phyloP scores from a whole-genome alignment of 805 yeast species.

The Brettanomyces anomalus region DNA sequence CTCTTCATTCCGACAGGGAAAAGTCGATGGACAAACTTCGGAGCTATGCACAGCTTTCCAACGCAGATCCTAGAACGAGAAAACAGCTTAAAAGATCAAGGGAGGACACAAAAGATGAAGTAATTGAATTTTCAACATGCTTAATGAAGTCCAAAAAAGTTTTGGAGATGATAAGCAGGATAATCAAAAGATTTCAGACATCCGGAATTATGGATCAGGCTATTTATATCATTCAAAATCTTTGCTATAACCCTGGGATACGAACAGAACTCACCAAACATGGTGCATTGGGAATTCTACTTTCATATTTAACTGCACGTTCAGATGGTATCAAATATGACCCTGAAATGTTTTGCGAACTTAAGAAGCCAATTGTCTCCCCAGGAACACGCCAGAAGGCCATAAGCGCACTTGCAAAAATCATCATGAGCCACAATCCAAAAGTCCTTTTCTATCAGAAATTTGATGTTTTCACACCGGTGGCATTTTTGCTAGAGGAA shows the following conservation, averaged over 20 bases:
- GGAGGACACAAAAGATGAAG: conserved; percentile 22
- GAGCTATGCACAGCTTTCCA: conserved; percentile 22
- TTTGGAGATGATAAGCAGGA: conserved; percentile 5
- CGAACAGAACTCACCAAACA: conserved; percentile 35
- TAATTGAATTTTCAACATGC: conserved; percentile 18
- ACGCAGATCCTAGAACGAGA: conserved; percentile 20
- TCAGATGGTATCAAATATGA: conserved; percentile 19
- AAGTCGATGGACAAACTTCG: conserved; percentile 30
- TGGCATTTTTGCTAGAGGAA: conserved; percentile 42
- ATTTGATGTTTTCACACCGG: conserved; percentile 30
- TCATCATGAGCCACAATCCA: conserved; percentile 32
- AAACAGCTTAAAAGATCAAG: conserved; percentile 17
- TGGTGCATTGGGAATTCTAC: conserved; percentile 32
- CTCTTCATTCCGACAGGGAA: conserved; percentile 22
- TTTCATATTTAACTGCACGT: conserved; percentile 30
- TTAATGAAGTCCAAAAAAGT: conserved; percentile 12
- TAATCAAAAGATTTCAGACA: conserved; percentile 7
- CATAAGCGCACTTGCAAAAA: conserved; percentile 33
- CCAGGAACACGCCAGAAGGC: conserved; percentile 25
- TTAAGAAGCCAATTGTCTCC: conserved; percentile 13
- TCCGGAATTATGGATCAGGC: conserved; percentile 21
- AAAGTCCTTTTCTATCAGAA: conserved; percentile 33
- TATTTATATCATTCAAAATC: conserved; percentile 27
- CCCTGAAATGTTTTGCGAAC: conserved; percentile 14
- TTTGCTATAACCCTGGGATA: conserved; percentile 20